Evolutionary conservation across 441 rosid genomes (phyloP).

Genomic region (Pelargonium australe): DNA sequence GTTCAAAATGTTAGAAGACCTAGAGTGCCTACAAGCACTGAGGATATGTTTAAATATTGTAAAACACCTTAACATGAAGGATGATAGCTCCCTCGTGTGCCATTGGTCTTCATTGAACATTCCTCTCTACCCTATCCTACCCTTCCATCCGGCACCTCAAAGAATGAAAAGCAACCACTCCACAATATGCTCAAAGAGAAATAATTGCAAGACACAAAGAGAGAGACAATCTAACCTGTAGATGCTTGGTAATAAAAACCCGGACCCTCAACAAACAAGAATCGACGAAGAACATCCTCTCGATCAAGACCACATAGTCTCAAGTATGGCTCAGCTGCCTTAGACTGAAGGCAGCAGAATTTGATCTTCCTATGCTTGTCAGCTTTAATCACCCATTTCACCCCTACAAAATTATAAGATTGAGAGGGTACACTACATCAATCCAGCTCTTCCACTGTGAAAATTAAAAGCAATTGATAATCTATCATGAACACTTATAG

Average conservation of each 20-base stretch:
- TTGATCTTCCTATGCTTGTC: conserved; percentile 78
- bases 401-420: conserved; percentile 42
- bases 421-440: background rate
- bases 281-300: conserved; percentile 68
- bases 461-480: background rate
- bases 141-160: background rate
- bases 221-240: conserved; percentile 46
- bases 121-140: too few species aligned
- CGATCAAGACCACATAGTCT: conserved; percentile 56
- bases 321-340: conserved; percentile 80
- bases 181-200: background rate
- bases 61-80: background rate
- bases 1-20: conserved; percentile 1
- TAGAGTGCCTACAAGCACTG: background rate
- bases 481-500: background rate
- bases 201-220: background rate
- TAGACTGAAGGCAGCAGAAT: conserved; percentile 86
- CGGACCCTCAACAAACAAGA: conserved; percentile 77
- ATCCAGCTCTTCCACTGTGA: background rate
- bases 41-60: background rate
- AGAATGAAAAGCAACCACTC: background rate
- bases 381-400: conserved; percentile 75
- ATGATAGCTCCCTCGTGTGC: background rate
- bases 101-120: background rate
- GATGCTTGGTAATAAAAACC: conserved; percentile 74